Conservation (phyloP, 257 asterid genomes). For the Ajuga chamaepitys region DNA sequence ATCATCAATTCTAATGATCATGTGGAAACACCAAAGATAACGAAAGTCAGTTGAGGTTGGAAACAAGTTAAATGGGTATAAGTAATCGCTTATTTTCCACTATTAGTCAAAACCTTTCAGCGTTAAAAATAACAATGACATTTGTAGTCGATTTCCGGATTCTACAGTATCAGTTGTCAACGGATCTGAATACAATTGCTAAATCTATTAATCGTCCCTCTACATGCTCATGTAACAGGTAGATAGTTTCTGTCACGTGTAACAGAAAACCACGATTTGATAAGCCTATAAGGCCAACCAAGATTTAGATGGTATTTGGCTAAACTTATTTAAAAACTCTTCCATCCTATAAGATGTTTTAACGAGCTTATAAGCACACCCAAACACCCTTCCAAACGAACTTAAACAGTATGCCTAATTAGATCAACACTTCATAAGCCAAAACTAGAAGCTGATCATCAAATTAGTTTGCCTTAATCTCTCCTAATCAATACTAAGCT, state of each 20-base stretch:
- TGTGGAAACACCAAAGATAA: background rate
- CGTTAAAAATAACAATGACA: background rate
- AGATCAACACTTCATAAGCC: background rate
- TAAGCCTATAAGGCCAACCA: background rate
- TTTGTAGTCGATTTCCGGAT: background rate
- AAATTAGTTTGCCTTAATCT: conserved; percentile 22
- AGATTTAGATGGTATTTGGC: conserved; percentile 2
- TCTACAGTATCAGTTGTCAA: background rate
- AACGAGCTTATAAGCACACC: too few relatives aligned
- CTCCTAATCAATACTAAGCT: background rate
- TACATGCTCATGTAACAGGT: background rate
- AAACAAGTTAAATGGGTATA: background rate
- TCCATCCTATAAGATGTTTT: too few relatives aligned
- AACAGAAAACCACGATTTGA: background rate
- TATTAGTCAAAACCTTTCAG: background rate
- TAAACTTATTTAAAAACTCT: too few relatives aligned
- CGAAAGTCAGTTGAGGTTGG: background rate
- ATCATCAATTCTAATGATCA: background rate
- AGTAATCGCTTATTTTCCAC: background rate
- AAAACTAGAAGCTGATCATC: conserved; percentile 9
- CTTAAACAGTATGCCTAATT: background rate
- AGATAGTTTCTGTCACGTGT: background rate
- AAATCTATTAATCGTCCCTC: background rate
- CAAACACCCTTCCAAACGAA: background rate
- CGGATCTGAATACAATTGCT: background rate